Base-by-base conservation (phyloP, 306 rosid species). In the Cyamopsis tetragonoloba region DNA sequence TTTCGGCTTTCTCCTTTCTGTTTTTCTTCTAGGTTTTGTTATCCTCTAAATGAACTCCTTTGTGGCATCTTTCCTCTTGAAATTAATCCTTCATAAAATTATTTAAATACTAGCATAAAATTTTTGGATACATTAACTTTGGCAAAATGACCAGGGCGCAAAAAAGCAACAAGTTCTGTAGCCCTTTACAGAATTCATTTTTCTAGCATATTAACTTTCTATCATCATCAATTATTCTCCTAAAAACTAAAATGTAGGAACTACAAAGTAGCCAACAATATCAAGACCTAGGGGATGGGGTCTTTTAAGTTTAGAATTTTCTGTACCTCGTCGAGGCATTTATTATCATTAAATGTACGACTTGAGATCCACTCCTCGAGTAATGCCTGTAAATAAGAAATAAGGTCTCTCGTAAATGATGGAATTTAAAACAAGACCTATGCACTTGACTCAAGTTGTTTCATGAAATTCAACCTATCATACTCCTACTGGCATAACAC, bases 351-450 rank as follows among this genome's bases (percentile, higher is more conserved):
- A 68, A 84, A 81, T 32, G 88, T 78, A 26, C 87, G 85, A 24
- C 79, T 73, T 6, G 84, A 63, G 34, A 93, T 84, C 92, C 91
- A 91, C 71, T 93, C 99, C 83, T 93, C 98, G 43, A 93, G 89
- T 70, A 93, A 82, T 77, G 99, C 99, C 99, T 90, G 85, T 67
- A 66, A 62, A 75, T 41, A 41, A 46, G 60, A 47, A 32, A 39
- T 23, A 44, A 39, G 5, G 7, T 44, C 35, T 48, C n/a, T 22
- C 32, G 41, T 19, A 59, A 69, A 70, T 6, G 15, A 32, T 38
- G 49, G 71, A 65, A 57, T 62, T 20, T 49, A 37, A 74, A 50
- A 6, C 34, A 64, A 48, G 58, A 50, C n/a, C 23, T 48, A 37
- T 15, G 10, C 38, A 35, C 14, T 56, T 56, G 43, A 56, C 7